phyloP scores from a whole-genome alignment of 2,329 filamentous ascomycete species.

The Venturia pyrina region DNA sequence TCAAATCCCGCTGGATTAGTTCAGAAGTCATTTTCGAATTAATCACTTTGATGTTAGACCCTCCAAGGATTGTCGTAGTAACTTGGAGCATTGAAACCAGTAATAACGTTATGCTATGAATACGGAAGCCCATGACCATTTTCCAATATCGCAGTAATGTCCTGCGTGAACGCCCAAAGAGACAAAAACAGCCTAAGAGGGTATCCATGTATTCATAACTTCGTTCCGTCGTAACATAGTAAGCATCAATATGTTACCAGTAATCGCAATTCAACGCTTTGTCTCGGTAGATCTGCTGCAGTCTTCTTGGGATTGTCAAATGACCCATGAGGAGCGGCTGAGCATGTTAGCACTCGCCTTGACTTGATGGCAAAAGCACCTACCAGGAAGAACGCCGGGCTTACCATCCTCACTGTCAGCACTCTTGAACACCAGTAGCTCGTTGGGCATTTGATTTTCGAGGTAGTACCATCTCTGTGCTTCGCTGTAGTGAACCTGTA shows the following conservation, averaged over 20 bases:
- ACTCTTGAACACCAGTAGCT: slow-evolving; percentile 12
- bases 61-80: no score
- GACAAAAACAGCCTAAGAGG: background rate
- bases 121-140: no score
- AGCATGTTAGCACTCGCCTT: background rate
- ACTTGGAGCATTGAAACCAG: no score
- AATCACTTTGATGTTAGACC: no score
- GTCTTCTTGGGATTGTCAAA: slow-evolving; percentile 7
- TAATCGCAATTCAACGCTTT: slow-evolving; percentile 6
- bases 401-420: slow-evolving; percentile 9
- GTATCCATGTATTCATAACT: background rate
- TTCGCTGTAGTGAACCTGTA: slow-evolving; percentile 13
- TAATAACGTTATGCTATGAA: no score
- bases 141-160: background rate
- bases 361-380: background rate
- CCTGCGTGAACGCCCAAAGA: background rate
- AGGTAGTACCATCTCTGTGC: slow-evolving; percentile 15
- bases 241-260: background rate
- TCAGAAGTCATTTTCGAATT: no score
- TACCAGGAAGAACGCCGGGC: slow-evolving; percentile 4
- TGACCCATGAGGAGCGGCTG: slow-evolving; percentile 9
- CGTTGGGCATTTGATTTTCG: slow-evolving; percentile 9
- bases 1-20: no score
- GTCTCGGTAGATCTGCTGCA: background rate
- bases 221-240: background rate